Evolutionary conservation across 495 filamentous ascomycete genomes (phyloP), one percentile per base, ranked within the genome.

Genomic region (Aspergillus panamensis): DNA sequence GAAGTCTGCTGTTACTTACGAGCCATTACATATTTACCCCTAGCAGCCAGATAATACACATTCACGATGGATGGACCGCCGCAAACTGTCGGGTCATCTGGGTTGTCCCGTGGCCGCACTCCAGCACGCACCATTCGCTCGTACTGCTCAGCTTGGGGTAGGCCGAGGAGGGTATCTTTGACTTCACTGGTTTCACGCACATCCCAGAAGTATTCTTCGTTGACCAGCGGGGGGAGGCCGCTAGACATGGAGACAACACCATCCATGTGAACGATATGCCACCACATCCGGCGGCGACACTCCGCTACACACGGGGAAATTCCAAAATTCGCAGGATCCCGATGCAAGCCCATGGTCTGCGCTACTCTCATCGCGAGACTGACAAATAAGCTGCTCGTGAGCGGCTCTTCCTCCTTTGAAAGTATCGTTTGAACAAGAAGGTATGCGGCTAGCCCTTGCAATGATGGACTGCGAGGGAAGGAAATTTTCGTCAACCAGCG

Each of bases 341-440:
- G 81, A 64, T 90, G 87, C 1, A 89, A 74, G 0, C 87, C 87
- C 84, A 90, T 86, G 17, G 83, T 85, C 56, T 89, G 86, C 0
- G 86, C 87, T n/a, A 87, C 82, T 61, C 84, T 77, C 62, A 87
- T 79, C 9, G 79, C 77, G 9, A 84, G 70, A 20, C 84, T 85
- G 25, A 79, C 68, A 21, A 77, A 79, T 3, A 77, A 59, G 63
- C 76, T 79, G 57, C 75, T 79, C 7, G 75, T 75, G 39, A 79
- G 48, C 8, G 76, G 76, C 39, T 79, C 75, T 60, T 79, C 76
- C 31, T 79, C 76, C 31, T 77, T 77, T 1, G 76, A 69, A 8
- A 77, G 59, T 25, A 79, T 78, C 3, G 76, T 79, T 56, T 77
- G 75, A 10, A 76, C 72, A 19, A 79, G 65, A 6, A 79, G 65